A percentile compares a stretch with the other conserved stretches of the same genome.
Conservation (phyloP, 495 filamentous ascomycete genomes). For the Tuber umbilicatum region DNA sequence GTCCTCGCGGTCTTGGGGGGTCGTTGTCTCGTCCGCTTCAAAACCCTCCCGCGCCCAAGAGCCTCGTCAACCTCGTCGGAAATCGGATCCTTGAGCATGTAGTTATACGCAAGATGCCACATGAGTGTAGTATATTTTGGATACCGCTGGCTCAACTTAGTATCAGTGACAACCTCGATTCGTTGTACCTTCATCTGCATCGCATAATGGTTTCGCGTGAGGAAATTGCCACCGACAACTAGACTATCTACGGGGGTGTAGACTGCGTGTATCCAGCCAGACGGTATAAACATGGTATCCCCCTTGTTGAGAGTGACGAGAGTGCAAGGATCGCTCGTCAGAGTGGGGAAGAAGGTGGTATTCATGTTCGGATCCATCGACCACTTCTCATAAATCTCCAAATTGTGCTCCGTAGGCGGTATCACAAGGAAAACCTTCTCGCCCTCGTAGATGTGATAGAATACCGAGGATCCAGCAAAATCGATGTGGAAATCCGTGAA, state of each 20-base stretch:
- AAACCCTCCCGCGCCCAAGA: conserved; percentile 53
- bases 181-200: conserved; percentile 67
- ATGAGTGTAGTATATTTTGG: conserved; percentile 69
- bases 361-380: conserved; percentile 67
- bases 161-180: conserved; percentile 67
- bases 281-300: conserved; percentile 73
- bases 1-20: conserved; percentile 55
- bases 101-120: conserved; percentile 64
- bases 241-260: conserved; percentile 72
- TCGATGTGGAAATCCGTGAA: conserved; percentile 79
- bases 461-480: conserved; percentile 72
- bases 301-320: conserved; percentile 65
- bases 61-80: conserved; percentile 53
- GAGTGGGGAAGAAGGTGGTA: conserved; percentile 46
- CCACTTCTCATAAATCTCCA: conserved; percentile 75
- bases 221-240: conserved; percentile 71
- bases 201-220: conserved; percentile 61
- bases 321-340: conserved; percentile 61
- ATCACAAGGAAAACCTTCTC: conserved; percentile 77
- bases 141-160: conserved; percentile 63
- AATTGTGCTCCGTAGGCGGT: conserved; percentile 63
- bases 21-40: conserved; percentile 48
- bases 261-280: conserved; percentile 75
- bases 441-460: conserved; percentile 70
- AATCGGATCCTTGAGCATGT: conserved; percentile 61